Evolutionary conservation across 2,329 filamentous ascomycete genomes (phyloP), one percentile per base, ranked within the genome.

Genomic region (Ascomycota sp.): DNA sequence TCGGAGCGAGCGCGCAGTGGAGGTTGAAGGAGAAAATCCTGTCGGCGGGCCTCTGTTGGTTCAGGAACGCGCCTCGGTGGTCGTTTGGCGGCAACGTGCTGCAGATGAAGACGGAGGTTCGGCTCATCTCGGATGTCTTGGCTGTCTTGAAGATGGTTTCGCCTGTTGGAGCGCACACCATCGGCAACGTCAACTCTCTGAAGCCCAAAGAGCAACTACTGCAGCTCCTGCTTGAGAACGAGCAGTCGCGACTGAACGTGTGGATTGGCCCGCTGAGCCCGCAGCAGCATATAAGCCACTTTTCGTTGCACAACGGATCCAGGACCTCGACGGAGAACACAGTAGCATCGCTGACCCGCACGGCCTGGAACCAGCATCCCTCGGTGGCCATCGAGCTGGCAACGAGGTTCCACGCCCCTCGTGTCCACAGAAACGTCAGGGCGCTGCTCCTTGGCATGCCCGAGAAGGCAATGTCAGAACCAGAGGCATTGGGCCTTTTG

Each of bases 51-150:
- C 60, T 99, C 26, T 72, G 68, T 39, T 98, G 91, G 91, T 99
- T 98, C 54, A 70, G 65, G 29, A 69, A 74, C 42, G 61, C 80
- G 6, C 81, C 84, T 10, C 71, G 73, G 42, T 98, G 89, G 86
- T 92, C 89, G 0, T 95, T 89, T 53, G 89, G 89, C 36, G 89
- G 86, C 45, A 98, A 93, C 49, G 69, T 80, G 33, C 58, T 98
- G 11, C 89, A 98, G 50, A 62, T 95, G 34, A 95, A 92, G 58
- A 86, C 91, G 0, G 89, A 99, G 54, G 71, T 82, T 27, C 76
- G 77, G 42, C 60, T 92, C 12, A 66, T 95, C 29, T 65, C 66
- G 6, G 83, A 93, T 48, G 73, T 93, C 27, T 60, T 75, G 33
- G 51, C 56, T 9, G 68, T 73, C 10, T 56, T 98, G 39, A 71